These are phyloP conservation scores for Mycena venus DNA, from an alignment of 768 basidiomycete species.

Conservation along the genomic window DNA sequence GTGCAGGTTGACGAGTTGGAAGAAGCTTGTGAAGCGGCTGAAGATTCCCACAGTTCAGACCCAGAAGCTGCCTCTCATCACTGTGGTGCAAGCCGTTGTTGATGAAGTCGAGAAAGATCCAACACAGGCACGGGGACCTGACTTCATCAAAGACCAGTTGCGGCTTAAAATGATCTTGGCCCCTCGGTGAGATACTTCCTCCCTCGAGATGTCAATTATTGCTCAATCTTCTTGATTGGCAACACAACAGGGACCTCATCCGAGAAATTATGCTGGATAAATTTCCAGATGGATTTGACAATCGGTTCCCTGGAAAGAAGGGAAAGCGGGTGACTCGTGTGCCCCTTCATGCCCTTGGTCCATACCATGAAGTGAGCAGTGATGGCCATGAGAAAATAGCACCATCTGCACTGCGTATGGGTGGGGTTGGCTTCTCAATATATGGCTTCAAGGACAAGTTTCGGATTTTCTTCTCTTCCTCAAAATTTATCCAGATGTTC, in stretches of 20 bases:
- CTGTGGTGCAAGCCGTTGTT: neutral
- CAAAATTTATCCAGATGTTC: neutral
- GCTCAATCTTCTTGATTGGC: too few species aligned
- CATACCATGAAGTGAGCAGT: conserved; percentile 17
- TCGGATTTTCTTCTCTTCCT: conserved; percentile 1
- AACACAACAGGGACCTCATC: neutral
- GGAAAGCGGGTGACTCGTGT: neutral
- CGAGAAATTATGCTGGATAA: neutral
- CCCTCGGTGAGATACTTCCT: conserved; percentile 2
- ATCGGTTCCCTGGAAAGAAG: conserved; percentile 6
- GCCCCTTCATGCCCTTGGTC: conserved; percentile 5
- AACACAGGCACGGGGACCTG: neutral
- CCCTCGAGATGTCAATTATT: too few species aligned
- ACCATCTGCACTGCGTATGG: conserved; percentile 26
- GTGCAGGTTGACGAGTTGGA: neutral
- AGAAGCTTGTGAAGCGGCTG: neutral
- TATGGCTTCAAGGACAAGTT: too few species aligned
- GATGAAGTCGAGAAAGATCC: conserved; percentile 2
- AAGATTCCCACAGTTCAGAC: conserved; percentile 7
- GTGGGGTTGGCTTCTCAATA: too few species aligned
- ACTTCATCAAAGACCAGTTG: conserved; percentile 17
- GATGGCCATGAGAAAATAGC: conserved; percentile 40
- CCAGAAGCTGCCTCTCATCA: neutral
- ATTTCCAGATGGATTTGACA: neutral
- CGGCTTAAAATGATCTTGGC: conserved; percentile 8